Evolutionary conservation across 306 rosid species (phyloP).

Genomic region (Gynostemma pentaphyllum): DNA sequence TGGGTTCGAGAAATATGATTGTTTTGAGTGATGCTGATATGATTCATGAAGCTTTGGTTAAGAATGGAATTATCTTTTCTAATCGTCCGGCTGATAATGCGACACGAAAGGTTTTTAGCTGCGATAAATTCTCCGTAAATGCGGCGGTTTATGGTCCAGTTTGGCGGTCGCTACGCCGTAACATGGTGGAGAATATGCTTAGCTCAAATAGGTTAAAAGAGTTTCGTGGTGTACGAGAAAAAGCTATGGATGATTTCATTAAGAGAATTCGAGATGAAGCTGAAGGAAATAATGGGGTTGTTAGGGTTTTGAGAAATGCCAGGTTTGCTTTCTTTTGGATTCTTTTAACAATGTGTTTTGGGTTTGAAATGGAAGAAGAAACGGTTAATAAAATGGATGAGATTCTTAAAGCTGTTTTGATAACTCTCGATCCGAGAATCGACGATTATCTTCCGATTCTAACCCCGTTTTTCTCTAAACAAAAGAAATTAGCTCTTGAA

Average conservation of each 20-base stretch:
- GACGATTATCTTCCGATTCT: conserved; percentile 74
- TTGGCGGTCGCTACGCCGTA: conserved; percentile 65
- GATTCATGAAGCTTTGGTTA: conserved; percentile 57
- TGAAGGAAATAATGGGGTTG: conserved; percentile 36
- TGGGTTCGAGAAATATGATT: conserved; percentile 71
- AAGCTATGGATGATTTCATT: conserved; percentile 58
- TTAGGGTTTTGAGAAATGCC: conserved; percentile 50
- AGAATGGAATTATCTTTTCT: conserved; percentile 46
- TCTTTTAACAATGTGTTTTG: conserved; percentile 72
- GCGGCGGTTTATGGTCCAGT: conserved; percentile 66
- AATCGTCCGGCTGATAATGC: conserved; percentile 71
- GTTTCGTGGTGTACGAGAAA: conserved; percentile 41
- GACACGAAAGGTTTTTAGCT: conserved; percentile 61
- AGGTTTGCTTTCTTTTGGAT: conserved; percentile 68
- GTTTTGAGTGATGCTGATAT: conserved; percentile 47
- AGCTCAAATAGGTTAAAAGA: conserved; percentile 53
- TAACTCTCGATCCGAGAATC: conserved; percentile 61
- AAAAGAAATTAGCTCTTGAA: conserved; percentile 35
- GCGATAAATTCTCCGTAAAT: conserved; percentile 70
- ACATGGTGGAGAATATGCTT: conserved; percentile 97
- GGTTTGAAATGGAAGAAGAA: conserved; percentile 73
- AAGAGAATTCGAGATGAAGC: conserved; percentile 39
- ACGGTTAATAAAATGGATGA: conserved; percentile 50
- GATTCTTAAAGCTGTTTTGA: conserved; percentile 50
- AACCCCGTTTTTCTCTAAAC: conserved; percentile 54